Evolutionary conservation across 1,284 basidiomycete species (phyloP).

Genomic region (Xerocomus cyaneibrunnescens): DNA sequence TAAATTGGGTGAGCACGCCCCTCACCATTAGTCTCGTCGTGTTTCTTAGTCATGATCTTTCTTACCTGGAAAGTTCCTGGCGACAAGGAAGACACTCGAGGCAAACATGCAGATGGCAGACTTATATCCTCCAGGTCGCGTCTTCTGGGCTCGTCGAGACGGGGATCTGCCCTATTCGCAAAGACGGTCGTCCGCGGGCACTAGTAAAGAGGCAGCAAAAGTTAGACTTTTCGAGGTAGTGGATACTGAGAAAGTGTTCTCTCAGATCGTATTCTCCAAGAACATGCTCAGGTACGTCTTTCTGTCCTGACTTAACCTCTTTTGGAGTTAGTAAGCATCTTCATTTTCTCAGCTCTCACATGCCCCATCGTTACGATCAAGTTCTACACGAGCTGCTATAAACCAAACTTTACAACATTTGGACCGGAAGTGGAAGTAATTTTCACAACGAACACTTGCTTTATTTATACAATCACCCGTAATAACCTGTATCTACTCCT

Average conservation of each 20-base stretch:
- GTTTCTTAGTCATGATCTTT: slow-evolving; percentile 2
- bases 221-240: slow-evolving; percentile 71
- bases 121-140: slow-evolving; percentile 76
- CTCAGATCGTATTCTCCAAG: slow-evolving; percentile 76
- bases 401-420: slow-evolving; percentile 3
- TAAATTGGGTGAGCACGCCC: slow-evolving; percentile 57
- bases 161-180: slow-evolving; percentile 57
- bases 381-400: slow-evolving; percentile 64
- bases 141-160: slow-evolving; percentile 75
- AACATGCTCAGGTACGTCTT: slow-evolving; percentile 72
- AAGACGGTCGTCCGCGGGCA: slow-evolving; percentile 16
- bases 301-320: background rate
- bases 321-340: background rate
- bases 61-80: slow-evolving; percentile 55
- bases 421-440: background rate
- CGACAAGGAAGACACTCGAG: slow-evolving; percentile 78
- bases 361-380: slow-evolving; percentile 66
- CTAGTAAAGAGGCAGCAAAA: slow-evolving; percentile 39
- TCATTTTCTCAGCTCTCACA: slow-evolving; percentile 50
- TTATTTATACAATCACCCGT: slow-evolving; percentile 8
- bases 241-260: slow-evolving; percentile 73
- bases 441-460: slow-evolving; percentile 4
- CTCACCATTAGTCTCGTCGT: background rate
- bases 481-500: slow-evolving; percentile 19
- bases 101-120: slow-evolving; percentile 79